These are phyloP conservation scores for Boletus smithii DNA, from an alignment of 1,284 basidiomycete genomes.

Conservation along the genomic window DNA sequence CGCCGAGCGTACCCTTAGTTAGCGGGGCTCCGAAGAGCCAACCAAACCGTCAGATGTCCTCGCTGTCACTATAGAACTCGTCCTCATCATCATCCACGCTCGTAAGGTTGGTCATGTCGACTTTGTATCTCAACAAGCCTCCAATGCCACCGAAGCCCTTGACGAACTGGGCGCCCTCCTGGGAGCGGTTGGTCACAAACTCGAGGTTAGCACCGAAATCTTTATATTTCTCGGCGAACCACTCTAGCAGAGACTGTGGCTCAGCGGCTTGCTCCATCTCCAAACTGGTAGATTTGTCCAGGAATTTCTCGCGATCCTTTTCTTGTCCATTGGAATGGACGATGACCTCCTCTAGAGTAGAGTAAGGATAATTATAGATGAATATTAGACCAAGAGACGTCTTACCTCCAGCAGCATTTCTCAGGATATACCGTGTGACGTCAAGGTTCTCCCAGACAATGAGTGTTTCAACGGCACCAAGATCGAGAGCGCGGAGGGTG, in stretches of 20 bases:
- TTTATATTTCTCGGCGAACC: constrained; percentile 99
- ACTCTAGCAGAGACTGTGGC: constrained; percentile 85
- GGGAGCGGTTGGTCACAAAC: constrained; percentile 86
- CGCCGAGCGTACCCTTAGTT: constrained; percentile 53
- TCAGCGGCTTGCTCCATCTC: constrained; percentile 92
- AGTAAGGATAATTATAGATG: neutral
- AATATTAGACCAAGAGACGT: constrained; percentile 4
- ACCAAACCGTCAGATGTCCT: constrained; percentile 80
- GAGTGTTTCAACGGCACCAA: constrained; percentile 95
- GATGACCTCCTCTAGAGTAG: constrained; percentile 69
- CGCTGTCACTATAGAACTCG: constrained; percentile 72
- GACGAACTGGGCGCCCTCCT: constrained; percentile 98
- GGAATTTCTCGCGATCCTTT: constrained; percentile 90
- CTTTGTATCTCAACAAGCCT: constrained; percentile 92
- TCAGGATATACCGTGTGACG: constrained; percentile 78
- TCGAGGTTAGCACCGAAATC: constrained; percentile 95
- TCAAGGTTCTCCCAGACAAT: constrained; percentile 99
- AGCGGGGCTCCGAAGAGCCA: constrained; percentile 75
- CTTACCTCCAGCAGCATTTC: constrained; percentile 86
- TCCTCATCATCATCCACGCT: constrained; percentile 63
- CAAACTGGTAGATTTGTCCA: constrained; percentile 89
- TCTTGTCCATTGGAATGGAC: constrained; percentile 82
- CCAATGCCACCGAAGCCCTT: constrained; percentile 99
- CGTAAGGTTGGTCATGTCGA: constrained; percentile 83
- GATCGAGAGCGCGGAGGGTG: constrained; percentile 94